A percentile compares a stretch with the other conserved stretches of the same genome.
phyloP scores from a whole-genome alignment of 2,329 filamentous ascomycete genomes.

The Epichloe scottii region DNA sequence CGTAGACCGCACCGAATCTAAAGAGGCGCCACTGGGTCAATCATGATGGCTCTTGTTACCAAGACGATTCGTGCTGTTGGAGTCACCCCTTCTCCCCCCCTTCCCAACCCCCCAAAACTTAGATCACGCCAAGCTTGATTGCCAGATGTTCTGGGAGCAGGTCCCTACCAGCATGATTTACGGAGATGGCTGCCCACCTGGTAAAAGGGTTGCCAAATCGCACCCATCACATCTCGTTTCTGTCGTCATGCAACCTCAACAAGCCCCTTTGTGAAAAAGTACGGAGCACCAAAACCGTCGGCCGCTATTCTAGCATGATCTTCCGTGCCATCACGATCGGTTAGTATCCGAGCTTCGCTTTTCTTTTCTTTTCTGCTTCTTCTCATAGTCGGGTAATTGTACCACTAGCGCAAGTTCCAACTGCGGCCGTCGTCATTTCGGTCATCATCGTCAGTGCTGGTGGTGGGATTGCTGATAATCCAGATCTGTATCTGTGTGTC shows the following conservation, averaged over 20 bases:
- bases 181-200: conserved; percentile 2
- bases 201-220: not conserved
- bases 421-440: too few relatives aligned
- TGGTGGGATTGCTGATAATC: too few relatives aligned
- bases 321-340: conserved; percentile 3
- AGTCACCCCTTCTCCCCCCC: not conserved
- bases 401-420: too few relatives aligned
- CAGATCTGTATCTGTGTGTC: too few relatives aligned
- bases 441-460: too few relatives aligned
- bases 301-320: not conserved
- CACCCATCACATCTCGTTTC: not conserved
- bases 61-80: not conserved
- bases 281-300: not conserved
- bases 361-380: not conserved
- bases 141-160: not conserved
- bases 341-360: not conserved
- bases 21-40: too few relatives aligned
- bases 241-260: not conserved
- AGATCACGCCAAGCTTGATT: not conserved
- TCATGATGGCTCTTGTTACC: too few relatives aligned
- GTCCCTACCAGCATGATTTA: not conserved
- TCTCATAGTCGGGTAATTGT: not conserved
- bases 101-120: not conserved
- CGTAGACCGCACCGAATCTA: too few relatives aligned
- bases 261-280: not conserved